Evolutionary conservation across 1,284 basidiomycete genomes (phyloP).

Genomic region (Pyrrhoderma lamaoense): DNA sequence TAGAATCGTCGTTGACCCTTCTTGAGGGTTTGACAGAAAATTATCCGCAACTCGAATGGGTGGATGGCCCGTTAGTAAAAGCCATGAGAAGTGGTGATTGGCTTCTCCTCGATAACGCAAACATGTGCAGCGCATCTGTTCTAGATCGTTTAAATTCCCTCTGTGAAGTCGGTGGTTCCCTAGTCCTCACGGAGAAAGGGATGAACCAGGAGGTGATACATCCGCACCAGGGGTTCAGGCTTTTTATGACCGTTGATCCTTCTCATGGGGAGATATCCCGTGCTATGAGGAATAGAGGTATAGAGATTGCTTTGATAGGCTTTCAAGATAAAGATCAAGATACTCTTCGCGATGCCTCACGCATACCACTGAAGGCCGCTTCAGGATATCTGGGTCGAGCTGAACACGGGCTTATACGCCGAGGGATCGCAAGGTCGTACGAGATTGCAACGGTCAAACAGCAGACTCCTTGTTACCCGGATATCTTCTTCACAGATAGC

Average conservation of each 20-base stretch:
- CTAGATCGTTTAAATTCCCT: conserved; percentile 96
- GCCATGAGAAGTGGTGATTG: conserved; percentile 87
- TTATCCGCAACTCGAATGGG: conserved; percentile 81
- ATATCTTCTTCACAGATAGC: no score
- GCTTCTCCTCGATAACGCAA: conserved; percentile 90
- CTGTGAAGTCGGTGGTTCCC: conserved; percentile 78
- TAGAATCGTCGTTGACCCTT: neutral
- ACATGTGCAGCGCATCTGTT: conserved; percentile 92
- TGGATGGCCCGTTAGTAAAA: conserved; percentile 88
- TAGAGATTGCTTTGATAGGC: conserved; percentile 64
- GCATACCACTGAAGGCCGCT: conserved; percentile 4
- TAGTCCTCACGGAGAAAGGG: conserved; percentile 88
- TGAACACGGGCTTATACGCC: neutral
- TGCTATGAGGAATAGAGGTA: conserved; percentile 96
- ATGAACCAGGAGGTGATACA: conserved; percentile 69
- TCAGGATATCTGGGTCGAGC: no score
- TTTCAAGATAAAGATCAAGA: neutral
- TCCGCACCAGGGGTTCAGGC: conserved; percentile 85
- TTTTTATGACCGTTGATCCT: conserved; percentile 94
- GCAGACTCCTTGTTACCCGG: no score
- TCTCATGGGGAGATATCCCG: conserved; percentile 90
- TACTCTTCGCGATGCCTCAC: conserved; percentile 2
- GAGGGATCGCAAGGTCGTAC: neutral
- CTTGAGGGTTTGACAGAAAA: neutral
- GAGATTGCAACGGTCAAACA: no score